phyloP scores from a whole-genome alignment of 2,329 filamentous ascomycete species.

The Alternaria tenuissima region DNA sequence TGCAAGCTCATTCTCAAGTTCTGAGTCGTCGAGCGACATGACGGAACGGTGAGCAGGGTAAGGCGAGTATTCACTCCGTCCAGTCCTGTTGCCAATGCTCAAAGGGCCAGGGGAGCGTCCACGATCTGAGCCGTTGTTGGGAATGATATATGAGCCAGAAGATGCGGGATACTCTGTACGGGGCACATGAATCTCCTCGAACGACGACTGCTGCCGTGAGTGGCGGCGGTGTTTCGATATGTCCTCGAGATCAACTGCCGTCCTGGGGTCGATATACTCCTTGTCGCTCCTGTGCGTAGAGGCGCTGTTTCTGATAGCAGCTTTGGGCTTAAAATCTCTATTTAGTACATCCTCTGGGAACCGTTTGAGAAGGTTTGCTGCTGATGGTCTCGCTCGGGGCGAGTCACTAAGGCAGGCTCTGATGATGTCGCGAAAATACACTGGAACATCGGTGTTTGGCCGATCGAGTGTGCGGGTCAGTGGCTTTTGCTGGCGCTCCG shows the following conservation, averaged over 20 bases:
- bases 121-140: conserved; percentile 31
- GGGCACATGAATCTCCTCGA: conserved; percentile 44
- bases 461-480: conserved; percentile 51
- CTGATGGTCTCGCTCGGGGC: conserved; percentile 76
- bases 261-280: conserved; percentile 58
- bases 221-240: conserved; percentile 46
- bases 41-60: conserved; percentile 46
- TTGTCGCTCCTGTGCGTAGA: conserved; percentile 55
- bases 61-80: conserved; percentile 48
- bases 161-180: conserved; percentile 57
- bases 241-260: conserved; percentile 55
- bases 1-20: conserved; percentile 47
- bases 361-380: conserved; percentile 69
- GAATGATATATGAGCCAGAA: conserved; percentile 55
- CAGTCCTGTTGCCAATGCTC: conserved; percentile 35
- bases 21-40: conserved; percentile 51
- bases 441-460: conserved; percentile 66
- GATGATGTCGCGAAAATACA: conserved; percentile 80
- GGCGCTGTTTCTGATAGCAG: conserved; percentile 43
- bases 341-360: conserved; percentile 40
- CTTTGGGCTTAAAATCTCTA: conserved; percentile 22
- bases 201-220: conserved; percentile 40
- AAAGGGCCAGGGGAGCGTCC: conserved; percentile 32
- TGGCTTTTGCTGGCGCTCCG: conserved; percentile 79
- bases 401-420: conserved; percentile 77